These are phyloP conservation scores for Lepidium africanum DNA, from an alignment of 345 rosid genomes.

Conservation along the genomic window DNA sequence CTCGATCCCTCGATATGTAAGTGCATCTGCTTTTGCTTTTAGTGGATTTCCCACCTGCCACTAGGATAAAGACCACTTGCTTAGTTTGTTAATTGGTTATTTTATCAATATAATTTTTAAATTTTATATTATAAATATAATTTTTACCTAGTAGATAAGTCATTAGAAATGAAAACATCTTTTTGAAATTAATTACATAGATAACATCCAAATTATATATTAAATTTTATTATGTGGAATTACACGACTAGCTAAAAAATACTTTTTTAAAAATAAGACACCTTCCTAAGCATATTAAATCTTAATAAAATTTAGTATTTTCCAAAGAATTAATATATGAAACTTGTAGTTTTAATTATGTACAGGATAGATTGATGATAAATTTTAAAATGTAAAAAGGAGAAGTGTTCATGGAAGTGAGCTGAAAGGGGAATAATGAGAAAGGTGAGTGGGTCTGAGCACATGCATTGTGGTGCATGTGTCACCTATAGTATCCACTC, in stretches of 20 bases:
- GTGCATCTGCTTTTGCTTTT: too few species aligned
- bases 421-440: constrained; percentile 18
- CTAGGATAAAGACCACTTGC: too few species aligned
- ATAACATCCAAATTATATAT: too few species aligned
- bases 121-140: neutral
- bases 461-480: constrained; percentile 34
- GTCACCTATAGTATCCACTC: constrained; percentile 37
- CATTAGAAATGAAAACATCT: too few species aligned
- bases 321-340: neutral
- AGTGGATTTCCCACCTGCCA: too few species aligned
- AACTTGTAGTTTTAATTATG: neutral
- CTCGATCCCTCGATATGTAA: too few species aligned
- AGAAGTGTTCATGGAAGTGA: constrained; percentile 1
- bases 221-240: too few species aligned
- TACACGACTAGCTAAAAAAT: too few species aligned
- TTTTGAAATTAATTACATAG: too few species aligned
- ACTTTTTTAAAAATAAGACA: too few species aligned
- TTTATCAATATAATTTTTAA: neutral
- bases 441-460: constrained; percentile 26
- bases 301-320: neutral
- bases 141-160: too few species aligned
- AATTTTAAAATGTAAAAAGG: neutral
- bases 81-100: neutral
- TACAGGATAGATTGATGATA: neutral
- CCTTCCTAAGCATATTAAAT: neutral